Base-by-base conservation (phyloP, 192 early-diverging fungal species). In the Backusella tuberculispora region DNA sequence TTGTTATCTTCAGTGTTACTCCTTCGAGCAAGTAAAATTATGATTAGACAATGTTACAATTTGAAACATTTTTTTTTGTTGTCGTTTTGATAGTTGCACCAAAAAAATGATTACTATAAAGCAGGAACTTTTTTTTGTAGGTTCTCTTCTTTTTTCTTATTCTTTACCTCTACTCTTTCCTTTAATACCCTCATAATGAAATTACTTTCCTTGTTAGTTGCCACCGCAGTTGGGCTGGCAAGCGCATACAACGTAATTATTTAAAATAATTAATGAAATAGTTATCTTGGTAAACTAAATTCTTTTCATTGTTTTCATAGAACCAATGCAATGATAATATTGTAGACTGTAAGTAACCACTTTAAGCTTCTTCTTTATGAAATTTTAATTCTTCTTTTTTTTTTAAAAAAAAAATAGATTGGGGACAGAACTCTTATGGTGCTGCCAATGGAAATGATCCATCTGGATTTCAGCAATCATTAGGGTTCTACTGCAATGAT, bases 401-500 rank as follows among this genome's bases (percentile, higher is more conserved):
- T 29, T 37, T 21, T n/a, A n/a, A 45, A 21, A 15, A 53, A 50
- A 17, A 17, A 24, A 29, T 69, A 82, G 81, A 82, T 44, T 82
- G 81, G 81, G 81, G 81, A 19, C 81, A 82, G 40, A 82, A 82
- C 67, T 74, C 72, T n/a, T 82, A 78, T 76, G 81, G 81, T 63
- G 77, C 81, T 40, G 77, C 71, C 38, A 78, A 82, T 69, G 71
- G 46, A 37, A 53, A 47, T 50, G 81, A 82, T 50, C 50, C 71
- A 15, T 50, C 71, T 2, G 41, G 66, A 48, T 82, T 74, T 60
- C 81, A 82, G 46, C 44, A 78, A 37, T 40, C 74, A 17, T 56
- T 82, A 9, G 45, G 73, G 6, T 70, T 89, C 38, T 93, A 93
- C 68, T 93, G 91, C 72, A 47, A 83, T 19, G 89, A 90, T 53